phyloP scores from a whole-genome alignment of 2,329 filamentous ascomycete species.

The Paracorniculantispora psalliotae region DNA sequence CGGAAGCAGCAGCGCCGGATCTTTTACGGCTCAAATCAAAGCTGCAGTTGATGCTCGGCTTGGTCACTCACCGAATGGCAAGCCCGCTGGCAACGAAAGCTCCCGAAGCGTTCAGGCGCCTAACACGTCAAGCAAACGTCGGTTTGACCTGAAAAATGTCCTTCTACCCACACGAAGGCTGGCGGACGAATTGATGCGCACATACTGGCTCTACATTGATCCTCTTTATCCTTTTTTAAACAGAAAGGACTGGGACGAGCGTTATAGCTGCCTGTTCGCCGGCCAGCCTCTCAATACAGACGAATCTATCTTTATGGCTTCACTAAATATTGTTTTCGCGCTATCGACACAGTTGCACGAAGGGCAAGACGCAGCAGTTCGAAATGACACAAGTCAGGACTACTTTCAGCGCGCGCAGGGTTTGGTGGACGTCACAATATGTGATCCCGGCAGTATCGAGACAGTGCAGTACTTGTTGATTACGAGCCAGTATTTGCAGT shows the following conservation, averaged over 20 bases:
- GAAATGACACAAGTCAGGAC: conserved; percentile 34
- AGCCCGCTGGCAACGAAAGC: background rate
- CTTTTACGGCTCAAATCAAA: conserved; percentile 43
- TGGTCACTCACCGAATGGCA: conserved; percentile 5
- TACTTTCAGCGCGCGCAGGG: conserved; percentile 40
- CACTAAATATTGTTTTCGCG: conserved; percentile 43
- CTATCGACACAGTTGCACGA: conserved; percentile 40
- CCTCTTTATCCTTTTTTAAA: conserved; percentile 43
- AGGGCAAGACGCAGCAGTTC: conserved; percentile 32
- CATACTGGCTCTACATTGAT: conserved; percentile 44
- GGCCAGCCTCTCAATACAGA: conserved; percentile 32
- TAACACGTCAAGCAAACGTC: background rate
- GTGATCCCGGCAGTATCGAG: conserved; percentile 38
- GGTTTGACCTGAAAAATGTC: conserved; percentile 26
- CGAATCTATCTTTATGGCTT: conserved; percentile 39
- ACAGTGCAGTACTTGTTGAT: conserved; percentile 43
- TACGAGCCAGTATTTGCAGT: conserved; percentile 45
- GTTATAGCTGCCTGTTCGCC: conserved; percentile 37
- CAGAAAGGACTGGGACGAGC: conserved; percentile 27
- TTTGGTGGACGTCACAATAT: conserved; percentile 37
- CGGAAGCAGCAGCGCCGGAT: conserved; percentile 41
- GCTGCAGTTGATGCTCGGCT: conserved; percentile 34
- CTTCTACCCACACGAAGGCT: conserved; percentile 40
- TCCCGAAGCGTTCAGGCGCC: background rate
- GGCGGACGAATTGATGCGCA: conserved; percentile 39